phyloP scores from a whole-genome alignment of 495 filamentous ascomycete species.

The Penicillium riverlandense region DNA sequence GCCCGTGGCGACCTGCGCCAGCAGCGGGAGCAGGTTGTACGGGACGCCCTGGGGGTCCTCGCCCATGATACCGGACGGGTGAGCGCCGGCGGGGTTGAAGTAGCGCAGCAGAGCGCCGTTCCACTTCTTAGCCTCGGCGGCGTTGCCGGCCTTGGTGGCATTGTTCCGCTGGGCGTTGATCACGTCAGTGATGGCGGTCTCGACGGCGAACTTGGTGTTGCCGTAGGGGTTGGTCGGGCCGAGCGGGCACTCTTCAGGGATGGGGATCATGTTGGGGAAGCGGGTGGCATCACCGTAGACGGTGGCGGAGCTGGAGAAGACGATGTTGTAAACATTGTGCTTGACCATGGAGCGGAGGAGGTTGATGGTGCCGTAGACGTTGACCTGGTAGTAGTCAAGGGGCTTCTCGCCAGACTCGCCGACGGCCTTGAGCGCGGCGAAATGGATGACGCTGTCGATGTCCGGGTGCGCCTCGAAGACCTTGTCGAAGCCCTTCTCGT shows the following conservation, averaged over 20 bases:
- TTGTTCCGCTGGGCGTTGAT: constrained; percentile 83
- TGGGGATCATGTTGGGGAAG: constrained; percentile 96
- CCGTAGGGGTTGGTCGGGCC: constrained; percentile 97
- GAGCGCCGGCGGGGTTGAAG: constrained; percentile 94
- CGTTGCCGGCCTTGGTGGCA: constrained; percentile 70
- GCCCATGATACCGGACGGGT: constrained; percentile 96
- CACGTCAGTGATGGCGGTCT: constrained; percentile 84
- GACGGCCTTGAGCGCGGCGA: constrained; percentile 96
- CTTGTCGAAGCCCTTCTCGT: constrained; percentile 73
- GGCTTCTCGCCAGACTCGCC: constrained; percentile 94
- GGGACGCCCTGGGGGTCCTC: constrained; percentile 95
- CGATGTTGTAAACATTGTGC: constrained; percentile 89
- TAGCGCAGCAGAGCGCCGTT: constrained; percentile 91
- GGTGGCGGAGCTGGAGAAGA: constrained; percentile 94
- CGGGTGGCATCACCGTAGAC: constrained; percentile 98
- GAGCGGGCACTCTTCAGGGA: constrained; percentile 92
- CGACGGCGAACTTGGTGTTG: constrained; percentile 86
- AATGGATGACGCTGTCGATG: constrained; percentile 97
- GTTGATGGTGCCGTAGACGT: constrained; percentile 87
- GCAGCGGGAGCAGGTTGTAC: constrained; percentile 88
- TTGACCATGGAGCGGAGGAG: constrained; percentile 82
- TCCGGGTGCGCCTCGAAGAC: constrained; percentile 85
- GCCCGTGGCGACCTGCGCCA: constrained; percentile 92
- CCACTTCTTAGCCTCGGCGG: constrained; percentile 61
- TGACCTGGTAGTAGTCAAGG: constrained; percentile 94